phyloP scores from a whole-genome alignment of 2,329 filamentous ascomycete species.

The Fusarium irregulare region DNA sequence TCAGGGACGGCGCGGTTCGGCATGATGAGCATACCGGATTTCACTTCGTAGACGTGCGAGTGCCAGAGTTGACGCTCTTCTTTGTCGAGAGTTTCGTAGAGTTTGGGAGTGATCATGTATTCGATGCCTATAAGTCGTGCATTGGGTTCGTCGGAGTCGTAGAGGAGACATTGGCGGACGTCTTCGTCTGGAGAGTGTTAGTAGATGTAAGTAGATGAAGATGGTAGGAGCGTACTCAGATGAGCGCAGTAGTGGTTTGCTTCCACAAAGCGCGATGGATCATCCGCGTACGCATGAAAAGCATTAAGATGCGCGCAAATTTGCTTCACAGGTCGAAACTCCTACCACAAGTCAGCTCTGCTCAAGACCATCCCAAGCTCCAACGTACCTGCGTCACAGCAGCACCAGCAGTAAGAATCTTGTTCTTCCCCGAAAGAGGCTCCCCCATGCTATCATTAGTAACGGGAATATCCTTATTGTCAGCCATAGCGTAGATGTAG shows the following conservation, averaged over 20 bases:
- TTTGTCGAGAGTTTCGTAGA: conserved; percentile 73
- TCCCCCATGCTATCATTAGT: conserved; percentile 54
- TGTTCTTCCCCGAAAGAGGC: conserved; percentile 65
- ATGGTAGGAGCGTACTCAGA: conserved; percentile 56
- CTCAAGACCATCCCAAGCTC: fast-evolving
- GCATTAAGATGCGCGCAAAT: conserved; percentile 88
- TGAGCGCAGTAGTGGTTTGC: conserved; percentile 89
- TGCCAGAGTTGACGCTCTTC: conserved; percentile 85
- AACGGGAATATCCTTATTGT: conserved; percentile 14
- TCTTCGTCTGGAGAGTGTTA: conserved; percentile 59
- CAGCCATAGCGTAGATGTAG: conserved; percentile 17
- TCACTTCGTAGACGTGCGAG: conserved; percentile 78
- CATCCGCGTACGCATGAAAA: conserved; percentile 85
- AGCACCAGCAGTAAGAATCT: conserved; percentile 70
- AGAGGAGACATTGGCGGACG: conserved; percentile 86
- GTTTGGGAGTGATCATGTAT: conserved; percentile 81
- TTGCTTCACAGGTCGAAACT: conserved; percentile 77
- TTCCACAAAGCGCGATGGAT: conserved; percentile 76
- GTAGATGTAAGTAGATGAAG: conserved; percentile 49
- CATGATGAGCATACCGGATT: conserved; percentile 84
- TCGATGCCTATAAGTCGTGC: conserved; percentile 86
- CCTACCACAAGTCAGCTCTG: conserved; percentile 50
- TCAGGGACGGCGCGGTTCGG: conserved; percentile 70
- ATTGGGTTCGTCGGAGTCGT: conserved; percentile 74
- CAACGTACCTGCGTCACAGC: conserved; percentile 63